Conservation (phyloP, 2,329 filamentous ascomycete genomes). For the Talaromyces funiculosus region DNA sequence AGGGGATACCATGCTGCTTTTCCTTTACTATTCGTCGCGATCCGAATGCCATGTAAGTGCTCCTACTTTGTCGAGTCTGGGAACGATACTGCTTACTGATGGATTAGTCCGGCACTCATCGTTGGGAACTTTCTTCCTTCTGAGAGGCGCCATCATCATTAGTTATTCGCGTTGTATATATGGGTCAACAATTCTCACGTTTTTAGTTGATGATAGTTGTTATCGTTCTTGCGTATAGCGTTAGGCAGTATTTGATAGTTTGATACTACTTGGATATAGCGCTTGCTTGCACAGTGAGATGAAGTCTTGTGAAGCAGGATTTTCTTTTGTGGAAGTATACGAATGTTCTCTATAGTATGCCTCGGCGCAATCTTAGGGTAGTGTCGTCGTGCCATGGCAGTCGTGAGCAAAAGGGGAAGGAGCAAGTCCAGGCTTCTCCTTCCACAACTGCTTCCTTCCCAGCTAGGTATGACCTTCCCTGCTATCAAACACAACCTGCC, state of each 20-base stretch:
- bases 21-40: slow-evolving; percentile 95
- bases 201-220: not conserved
- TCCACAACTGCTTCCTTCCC: not conserved
- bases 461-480: not conserved
- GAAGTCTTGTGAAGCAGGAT: not conserved
- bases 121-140: slow-evolving; percentile 95
- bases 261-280: slow-evolving; percentile 3
- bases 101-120: slow-evolving; percentile 75
- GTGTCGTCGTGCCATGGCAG: not conserved
- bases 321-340: not conserved
- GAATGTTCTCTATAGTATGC: not conserved
- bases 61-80: not conserved
- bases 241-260: not conserved
- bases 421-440: not conserved
- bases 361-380: not conserved
- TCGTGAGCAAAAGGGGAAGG: not conserved
- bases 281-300: not conserved
- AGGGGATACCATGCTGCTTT: slow-evolving; percentile 87
- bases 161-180: not conserved
- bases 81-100: slow-evolving; percentile 27
- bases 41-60: slow-evolving; percentile 84
- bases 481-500: not conserved
- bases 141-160: slow-evolving; percentile 50
- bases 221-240: not conserved
- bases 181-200: not conserved